These are phyloP conservation scores for Amylocarpus encephaloides DNA, from an alignment of 2,329 filamentous ascomycete species.

Conservation along the genomic window DNA sequence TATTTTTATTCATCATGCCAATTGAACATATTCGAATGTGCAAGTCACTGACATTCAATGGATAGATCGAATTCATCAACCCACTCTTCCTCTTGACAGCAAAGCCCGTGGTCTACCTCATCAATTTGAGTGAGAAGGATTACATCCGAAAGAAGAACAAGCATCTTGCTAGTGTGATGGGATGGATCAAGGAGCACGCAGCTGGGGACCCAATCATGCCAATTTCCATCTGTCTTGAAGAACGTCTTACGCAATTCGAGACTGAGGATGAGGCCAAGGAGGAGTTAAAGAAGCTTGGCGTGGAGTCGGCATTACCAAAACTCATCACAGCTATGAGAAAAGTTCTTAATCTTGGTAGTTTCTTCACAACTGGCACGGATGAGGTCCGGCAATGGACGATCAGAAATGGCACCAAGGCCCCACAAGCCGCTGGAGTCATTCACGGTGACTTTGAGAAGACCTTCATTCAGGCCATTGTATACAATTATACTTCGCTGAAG, in stretches of 20 bases:
- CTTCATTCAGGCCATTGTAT: constrained; percentile 93
- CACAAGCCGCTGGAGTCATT: constrained; percentile 93
- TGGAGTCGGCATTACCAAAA: constrained; percentile 87
- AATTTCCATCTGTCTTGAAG: constrained; percentile 87
- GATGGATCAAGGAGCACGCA: constrained; percentile 92
- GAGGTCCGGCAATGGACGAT: constrained; percentile 99
- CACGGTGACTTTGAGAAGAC: constrained; percentile 99
- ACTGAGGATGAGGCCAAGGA: constrained; percentile 70
- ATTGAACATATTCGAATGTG: constrained; percentile 18
- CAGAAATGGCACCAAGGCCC: constrained; percentile 92
- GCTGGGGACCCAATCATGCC: constrained; percentile 85
- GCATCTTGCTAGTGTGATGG: constrained; percentile 84
- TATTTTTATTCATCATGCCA: constrained; percentile 11
- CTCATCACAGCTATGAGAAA: constrained; percentile 90
- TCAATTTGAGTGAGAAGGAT: constrained; percentile 96
- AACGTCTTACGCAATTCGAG: constrained; percentile 76
- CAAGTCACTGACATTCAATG: constrained; percentile 16
- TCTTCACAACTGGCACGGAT: constrained; percentile 94
- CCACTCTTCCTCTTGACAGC: constrained; percentile 90
- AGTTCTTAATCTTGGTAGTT: constrained; percentile 80
- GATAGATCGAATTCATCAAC: constrained; percentile 93
- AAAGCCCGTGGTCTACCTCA: constrained; percentile 93
- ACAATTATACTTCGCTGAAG: constrained; percentile 76
- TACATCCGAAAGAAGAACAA: constrained; percentile 99
- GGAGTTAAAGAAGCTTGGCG: constrained; percentile 83